Evolutionary conservation across 495 filamentous ascomycete species (phyloP).

Genomic region (Penicillium lagena): DNA sequence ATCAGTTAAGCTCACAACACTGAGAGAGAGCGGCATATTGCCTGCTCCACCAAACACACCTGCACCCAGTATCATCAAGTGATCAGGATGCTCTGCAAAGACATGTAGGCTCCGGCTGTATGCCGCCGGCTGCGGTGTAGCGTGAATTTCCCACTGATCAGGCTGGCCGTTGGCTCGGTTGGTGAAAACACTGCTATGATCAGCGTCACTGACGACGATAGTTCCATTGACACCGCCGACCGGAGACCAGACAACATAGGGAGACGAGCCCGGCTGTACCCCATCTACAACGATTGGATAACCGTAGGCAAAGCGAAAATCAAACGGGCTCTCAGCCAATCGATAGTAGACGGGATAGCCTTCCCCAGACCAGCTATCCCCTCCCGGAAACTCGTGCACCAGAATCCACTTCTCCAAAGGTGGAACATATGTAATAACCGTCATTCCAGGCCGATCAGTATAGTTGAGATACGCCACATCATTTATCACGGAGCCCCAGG

Average conservation of each 20-base stretch:
- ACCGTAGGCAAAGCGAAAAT: constrained; percentile 22
- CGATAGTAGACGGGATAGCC: constrained; percentile 41
- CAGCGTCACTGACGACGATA: constrained; percentile 43
- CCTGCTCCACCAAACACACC: constrained; percentile 1
- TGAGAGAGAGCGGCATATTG: constrained; percentile 4
- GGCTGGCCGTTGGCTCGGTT: constrained; percentile 41
- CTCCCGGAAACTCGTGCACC: constrained; percentile 44
- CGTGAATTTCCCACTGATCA: constrained; percentile 37
- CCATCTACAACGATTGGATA: constrained; percentile 27
- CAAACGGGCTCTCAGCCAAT: constrained; percentile 38
- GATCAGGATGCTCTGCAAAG: constrained; percentile 4
- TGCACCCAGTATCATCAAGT: constrained; percentile 7
- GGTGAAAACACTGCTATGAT: constrained; percentile 39
- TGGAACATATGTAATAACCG: constrained; percentile 45
- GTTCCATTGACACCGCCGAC: constrained; percentile 42
- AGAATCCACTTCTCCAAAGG: constrained; percentile 47
- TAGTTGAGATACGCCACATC: constrained; percentile 51
- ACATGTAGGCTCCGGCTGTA: constrained; percentile 6
- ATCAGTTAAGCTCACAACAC: constrained; percentile 4
- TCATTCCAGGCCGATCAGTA: constrained; percentile 56
- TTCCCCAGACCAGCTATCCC: constrained; percentile 23
- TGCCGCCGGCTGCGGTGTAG: constrained; percentile 24
- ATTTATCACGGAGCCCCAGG: constrained; percentile 47
- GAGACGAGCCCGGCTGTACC: constrained; percentile 37
- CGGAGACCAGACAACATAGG: constrained; percentile 43